Evolutionary conservation across 257 asterid species (phyloP), one percentile per base, ranked within the genome.

Genomic region (Rauvolfia tetraphylla): DNA sequence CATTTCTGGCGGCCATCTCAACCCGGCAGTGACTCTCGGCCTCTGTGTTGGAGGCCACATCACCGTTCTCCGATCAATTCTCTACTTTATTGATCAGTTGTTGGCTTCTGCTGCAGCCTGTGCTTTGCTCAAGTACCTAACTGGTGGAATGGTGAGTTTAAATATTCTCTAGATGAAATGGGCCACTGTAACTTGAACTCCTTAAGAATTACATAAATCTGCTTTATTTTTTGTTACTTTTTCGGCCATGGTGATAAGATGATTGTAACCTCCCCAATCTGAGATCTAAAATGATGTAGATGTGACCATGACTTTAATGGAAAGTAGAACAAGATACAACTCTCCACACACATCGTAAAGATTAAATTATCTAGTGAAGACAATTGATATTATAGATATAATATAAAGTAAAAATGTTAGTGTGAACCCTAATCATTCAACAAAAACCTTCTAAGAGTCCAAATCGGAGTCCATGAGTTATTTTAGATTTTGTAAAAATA

Each of bases 51-150:
- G 97, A 17, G 98, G 97, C 2, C 90, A 89, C 73, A 92, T 94
- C 84, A 90, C 98, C 25, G 79, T 94, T 25, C 58, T 94, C 76
- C 81, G 97, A 62, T 89, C 98, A 20, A 57, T 92, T 34, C 91
- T 94, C 0, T 94, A 94, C 41, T 92, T 91, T 89, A 88, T 94
- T 59, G 98, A 94, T 78, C 98, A 92, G 76, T 79, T 86, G 80
- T 74, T 94, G 27, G 98, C 98, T 79, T 89, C 98, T n/a, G 91
- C 82, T 5, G 95, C 97, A n/a, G 98, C 98, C 23, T 94, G 90
- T 74, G 96, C 92, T 78, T 54, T 94, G 84, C 97, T 94, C 84
- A 84, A 38, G 11, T 94, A 86, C 75, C 72, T 90, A 57, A 92
- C 98, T 17, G 97, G 93, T 18, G 98, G 98, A 77, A 67, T 86